Base-by-base conservation (phyloP, 768 basidiomycete genomes). In the Hygrophoropsis aurantiaca region DNA sequence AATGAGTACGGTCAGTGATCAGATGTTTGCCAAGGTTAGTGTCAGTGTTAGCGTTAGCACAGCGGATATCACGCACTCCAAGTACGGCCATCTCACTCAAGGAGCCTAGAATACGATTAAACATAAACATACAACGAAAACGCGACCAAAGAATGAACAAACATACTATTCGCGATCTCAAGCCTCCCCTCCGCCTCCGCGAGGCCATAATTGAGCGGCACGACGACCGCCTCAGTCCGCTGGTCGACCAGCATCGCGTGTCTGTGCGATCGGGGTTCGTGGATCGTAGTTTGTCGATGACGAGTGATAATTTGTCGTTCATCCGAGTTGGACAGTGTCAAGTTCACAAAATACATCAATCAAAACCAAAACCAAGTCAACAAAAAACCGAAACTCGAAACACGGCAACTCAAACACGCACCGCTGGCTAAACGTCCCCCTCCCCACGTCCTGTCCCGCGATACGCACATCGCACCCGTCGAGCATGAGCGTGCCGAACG, bases 231-330 rank as follows among this genome's bases (percentile, higher is more conserved):
- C 56, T 95, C 93, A 0, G 84, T 86, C 60, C 79, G 78, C 65
- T 95, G 94, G 59, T 97, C 82, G 1, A 95, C 90, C 16, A 94
- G 69, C 90, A 95, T 94, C 0, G 92, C 92, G 65, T 95, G 94
- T 5, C 82, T 81, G 30, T 40, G 16, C 0, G 11, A 30, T 11
- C 20, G 4, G 19, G 21, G 18, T 16, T 23, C 40, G 27, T 45
- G n/a, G n/a, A n/a, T n/a, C n/a, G n/a, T n/a, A n/a, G n/a, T n/a
- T n/a, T n/a, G n/a, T n/a, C n/a, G n/a, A n/a, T n/a, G n/a, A n/a
- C n/a, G n/a, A n/a, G n/a, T n/a, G n/a, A n/a, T n/a, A n/a, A n/a
- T n/a, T n/a, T n/a, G n/a, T n/a, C n/a, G n/a, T n/a, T n/a, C n/a
- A n/a, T n/a, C n/a, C n/a, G n/a, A n/a, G n/a, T n/a, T n/a, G n/a